Base-by-base conservation (phyloP, 2,329 filamentous ascomycete genomes). In the Calcarisporium arbuscula region DNA sequence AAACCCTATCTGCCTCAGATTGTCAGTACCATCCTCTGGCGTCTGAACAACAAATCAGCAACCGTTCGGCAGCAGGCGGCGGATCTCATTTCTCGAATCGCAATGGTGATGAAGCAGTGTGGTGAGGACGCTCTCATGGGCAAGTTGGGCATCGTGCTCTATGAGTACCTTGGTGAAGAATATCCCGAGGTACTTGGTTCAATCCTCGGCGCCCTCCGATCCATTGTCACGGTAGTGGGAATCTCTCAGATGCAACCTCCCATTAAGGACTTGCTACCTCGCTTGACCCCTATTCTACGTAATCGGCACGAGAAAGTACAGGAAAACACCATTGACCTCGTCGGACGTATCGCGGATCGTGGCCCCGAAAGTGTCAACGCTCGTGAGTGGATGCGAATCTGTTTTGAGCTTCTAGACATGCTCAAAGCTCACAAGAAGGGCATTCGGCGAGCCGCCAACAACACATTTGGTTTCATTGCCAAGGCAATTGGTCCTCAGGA, bases 391-490 rank as follows among this genome's bases (percentile, higher is more conserved):
- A 98, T 98, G 94, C 82, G 92, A 57, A 98, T 98, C 58, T 98
- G 92, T 66, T 98, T 98, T 61, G 92, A 98, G 67, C 71, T 98
- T 35, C 78, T 98, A 19, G 92, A 98, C 64, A 98, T 98, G 92
- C 77, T 98, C 52, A 98, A 98, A 65, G 92, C 92, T 6, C 92
- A 98, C 71, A 98, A 98, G 67, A 98, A 98, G 73, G 94, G 92
- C 46, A 98, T 98, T 49, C 85, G 92, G 46, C 83, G 92, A 60
- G 92, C 92, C 16, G 94, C 92, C 50, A 98, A 98, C 76, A 98
- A 98, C 69, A 98, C 92, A 0, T 98, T 98, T 52, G 92, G 92
- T 59, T 98, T 95, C 73, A 98, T 98, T 53, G 92, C 92, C 57
- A 98, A 98, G 65, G 92, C 92, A 40, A 98, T 98, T 51, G 92